Base-by-base conservation (phyloP, 2,329 filamentous ascomycete genomes). In the Curvularia sp. region DNA sequence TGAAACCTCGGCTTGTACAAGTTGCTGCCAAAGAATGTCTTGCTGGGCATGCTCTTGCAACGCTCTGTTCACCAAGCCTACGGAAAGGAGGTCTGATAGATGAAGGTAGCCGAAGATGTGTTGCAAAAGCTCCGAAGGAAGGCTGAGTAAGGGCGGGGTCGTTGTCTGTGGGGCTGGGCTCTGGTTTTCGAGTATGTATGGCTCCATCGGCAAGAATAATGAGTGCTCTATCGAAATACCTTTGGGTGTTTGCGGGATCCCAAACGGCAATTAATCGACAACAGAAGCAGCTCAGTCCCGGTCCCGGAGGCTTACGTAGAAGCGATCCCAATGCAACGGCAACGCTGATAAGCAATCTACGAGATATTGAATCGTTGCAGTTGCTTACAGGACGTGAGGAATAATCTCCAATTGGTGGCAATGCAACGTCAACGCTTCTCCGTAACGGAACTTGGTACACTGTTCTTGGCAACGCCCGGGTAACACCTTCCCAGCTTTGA, bases 101-200 rank as follows among this genome's bases (percentile, higher is more conserved):
- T 84, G 77, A 5, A 97, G 83, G 69, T 86, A 87, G 32, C 81
- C 81, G 13, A 96, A 79, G 46, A 97, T 87, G n/a, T 84, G 79
- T 64, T 90, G 84, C 30, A 96, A 80, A 8, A 97, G 81, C 74
- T 97, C 93, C 12, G 86, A 77, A 0, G 93, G 93, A 1, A 97
- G 83, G 19, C 77, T 72, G 28, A 87, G 73, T 7, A 91, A 61
- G 10, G 65, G 65, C n/a, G 74, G 59, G 5, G 52, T 38, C 7
- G 28, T 23, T 18, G 19, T 15, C 3, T 30, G 43, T 2, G 23
- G 15, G 25, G 3, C 18, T 9, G 18, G 5, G 4, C 15, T 49
- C 15, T n/a, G 25, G 4, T 27, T 38, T 51, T 21, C 36, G 38
- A 32, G 18, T 23, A 34, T 25, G n/a, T 36, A 50, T 41, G 49